These are phyloP conservation scores for Licmophora abbreviata DNA, from an alignment of 108 stramenopile species.

Conservation along the genomic window DNA sequence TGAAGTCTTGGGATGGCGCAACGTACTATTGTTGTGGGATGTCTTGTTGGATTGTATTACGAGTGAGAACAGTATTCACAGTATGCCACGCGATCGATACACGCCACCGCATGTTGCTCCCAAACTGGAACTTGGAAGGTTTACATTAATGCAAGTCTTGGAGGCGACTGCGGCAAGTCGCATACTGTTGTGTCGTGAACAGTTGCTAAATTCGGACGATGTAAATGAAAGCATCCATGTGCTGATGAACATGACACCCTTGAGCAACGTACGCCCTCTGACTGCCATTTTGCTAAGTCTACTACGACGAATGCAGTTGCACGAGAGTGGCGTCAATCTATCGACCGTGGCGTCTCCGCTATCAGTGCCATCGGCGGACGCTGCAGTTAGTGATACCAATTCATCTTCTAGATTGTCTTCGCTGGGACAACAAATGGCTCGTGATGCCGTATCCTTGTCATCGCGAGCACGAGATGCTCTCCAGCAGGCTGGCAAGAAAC, in stretches of 20 bases:
- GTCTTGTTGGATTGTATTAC: slow-evolving; percentile 32
- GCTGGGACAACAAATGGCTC: too few relatives aligned
- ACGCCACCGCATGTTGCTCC: not conserved
- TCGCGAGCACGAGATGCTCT: too few relatives aligned
- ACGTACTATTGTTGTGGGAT: slow-evolving; percentile 42
- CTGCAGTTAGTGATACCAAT: too few relatives aligned
- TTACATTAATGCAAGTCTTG: slow-evolving; percentile 43
- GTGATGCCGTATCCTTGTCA: too few relatives aligned
- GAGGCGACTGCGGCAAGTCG: slow-evolving; percentile 57
- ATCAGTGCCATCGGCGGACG: too few relatives aligned
- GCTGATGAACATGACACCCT: slow-evolving; percentile 64
- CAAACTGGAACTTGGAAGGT: not conserved
- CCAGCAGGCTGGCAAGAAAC: too few relatives aligned
- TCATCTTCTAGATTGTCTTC: too few relatives aligned
- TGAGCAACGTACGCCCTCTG: slow-evolving; percentile 22
- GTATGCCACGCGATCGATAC: slow-evolving; percentile 10
- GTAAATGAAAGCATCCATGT: slow-evolving; percentile 28
- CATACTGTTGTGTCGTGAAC: slow-evolving; percentile 46
- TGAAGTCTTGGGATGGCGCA: slow-evolving; percentile 38
- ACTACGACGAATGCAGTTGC: slow-evolving; percentile 4
- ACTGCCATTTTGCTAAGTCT: slow-evolving; percentile 2
- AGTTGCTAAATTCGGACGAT: slow-evolving; percentile 35
- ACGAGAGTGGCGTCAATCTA: too few relatives aligned
- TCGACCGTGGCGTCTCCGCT: too few relatives aligned
- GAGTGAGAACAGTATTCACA: not conserved